Evolutionary conservation across 305 asterid species (phyloP).

Genomic region (Fraxinus floribunda): DNA sequence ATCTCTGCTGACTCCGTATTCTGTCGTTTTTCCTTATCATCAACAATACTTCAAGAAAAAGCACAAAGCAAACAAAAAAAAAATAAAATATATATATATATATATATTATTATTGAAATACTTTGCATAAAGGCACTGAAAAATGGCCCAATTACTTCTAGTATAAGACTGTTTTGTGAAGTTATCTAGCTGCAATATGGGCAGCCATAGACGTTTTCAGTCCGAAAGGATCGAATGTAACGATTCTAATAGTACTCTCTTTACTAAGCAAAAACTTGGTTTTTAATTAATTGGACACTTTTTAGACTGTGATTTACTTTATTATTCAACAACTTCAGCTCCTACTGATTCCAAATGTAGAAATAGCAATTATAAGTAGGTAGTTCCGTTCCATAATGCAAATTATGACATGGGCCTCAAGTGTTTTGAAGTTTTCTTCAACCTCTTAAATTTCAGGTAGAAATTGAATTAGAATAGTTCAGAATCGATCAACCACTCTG

Average conservation of each 20-base stretch:
- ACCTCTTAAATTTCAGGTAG: not conserved
- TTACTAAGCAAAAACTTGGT: not conserved
- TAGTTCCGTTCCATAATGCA: not conserved
- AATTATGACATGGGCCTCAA: not conserved
- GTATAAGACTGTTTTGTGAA: not conserved
- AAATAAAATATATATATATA: not conserved
- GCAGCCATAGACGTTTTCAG: not conserved
- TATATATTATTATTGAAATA: not conserved
- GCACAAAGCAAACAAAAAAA: not conserved
- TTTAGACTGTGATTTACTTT: not conserved
- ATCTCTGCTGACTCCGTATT: not conserved
- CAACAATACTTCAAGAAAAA: not conserved
- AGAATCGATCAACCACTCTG: constrained; percentile 16
- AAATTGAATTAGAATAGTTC: constrained; percentile 15
- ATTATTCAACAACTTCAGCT: not conserved
- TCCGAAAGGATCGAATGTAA: not conserved
- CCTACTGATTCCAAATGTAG: not conserved
- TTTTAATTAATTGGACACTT: not conserved
- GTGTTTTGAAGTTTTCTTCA: not conserved
- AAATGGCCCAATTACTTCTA: not conserved
- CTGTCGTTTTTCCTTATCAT: not conserved
- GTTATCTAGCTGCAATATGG: not conserved
- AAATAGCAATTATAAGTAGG: not conserved
- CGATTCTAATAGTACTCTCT: not conserved
- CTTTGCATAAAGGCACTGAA: not conserved